Evolutionary conservation across 805 yeast genomes (phyloP).

Genomic region (Saccharomycopsis fermentans): DNA sequence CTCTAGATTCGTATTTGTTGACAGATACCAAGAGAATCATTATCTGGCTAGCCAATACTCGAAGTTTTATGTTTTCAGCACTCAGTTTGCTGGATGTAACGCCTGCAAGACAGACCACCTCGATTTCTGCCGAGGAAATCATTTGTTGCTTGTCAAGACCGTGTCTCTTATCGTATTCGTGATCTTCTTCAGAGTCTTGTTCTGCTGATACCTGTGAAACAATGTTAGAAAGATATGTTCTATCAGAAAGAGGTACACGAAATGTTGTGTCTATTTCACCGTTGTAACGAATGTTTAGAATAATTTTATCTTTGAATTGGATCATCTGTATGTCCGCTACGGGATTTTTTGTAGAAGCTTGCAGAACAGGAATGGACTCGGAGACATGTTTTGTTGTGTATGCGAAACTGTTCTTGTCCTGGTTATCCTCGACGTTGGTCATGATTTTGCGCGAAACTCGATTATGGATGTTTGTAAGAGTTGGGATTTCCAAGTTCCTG

Average conservation of each 20-base stretch:
- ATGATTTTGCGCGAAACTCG: neutral
- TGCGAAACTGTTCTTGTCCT: neutral
- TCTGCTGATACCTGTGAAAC: neutral
- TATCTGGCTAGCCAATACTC: slow-evolving; percentile 39
- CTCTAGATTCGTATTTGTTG: slow-evolving; percentile 11
- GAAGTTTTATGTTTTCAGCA: slow-evolving; percentile 36
- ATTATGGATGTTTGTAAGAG: neutral
- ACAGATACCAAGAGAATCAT: slow-evolving; percentile 17
- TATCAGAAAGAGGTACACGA: slow-evolving; percentile 25
- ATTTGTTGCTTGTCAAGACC: slow-evolving; percentile 23
- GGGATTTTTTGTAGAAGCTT: neutral
- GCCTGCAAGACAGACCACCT: slow-evolving; percentile 39
- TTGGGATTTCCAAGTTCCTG: no score
- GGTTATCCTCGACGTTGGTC: neutral
- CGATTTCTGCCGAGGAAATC: slow-evolving; percentile 26
- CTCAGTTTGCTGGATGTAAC: slow-evolving; percentile 19
- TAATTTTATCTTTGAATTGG: slow-evolving; percentile 30
- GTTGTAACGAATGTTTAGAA: slow-evolving; percentile 31
- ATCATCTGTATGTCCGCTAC: slow-evolving; percentile 19
- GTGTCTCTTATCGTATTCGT: slow-evolving; percentile 19
- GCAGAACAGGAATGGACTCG: neutral
- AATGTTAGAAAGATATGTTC: slow-evolving; percentile 9
- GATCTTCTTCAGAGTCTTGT: slow-evolving; percentile 11
- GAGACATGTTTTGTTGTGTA: neutral
- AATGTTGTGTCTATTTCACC: slow-evolving; percentile 44